Evolutionary conservation across 1,139 yeast genomes (phyloP), one percentile per base, ranked within the genome.

Genomic region (Suhomyces kunorum): DNA sequence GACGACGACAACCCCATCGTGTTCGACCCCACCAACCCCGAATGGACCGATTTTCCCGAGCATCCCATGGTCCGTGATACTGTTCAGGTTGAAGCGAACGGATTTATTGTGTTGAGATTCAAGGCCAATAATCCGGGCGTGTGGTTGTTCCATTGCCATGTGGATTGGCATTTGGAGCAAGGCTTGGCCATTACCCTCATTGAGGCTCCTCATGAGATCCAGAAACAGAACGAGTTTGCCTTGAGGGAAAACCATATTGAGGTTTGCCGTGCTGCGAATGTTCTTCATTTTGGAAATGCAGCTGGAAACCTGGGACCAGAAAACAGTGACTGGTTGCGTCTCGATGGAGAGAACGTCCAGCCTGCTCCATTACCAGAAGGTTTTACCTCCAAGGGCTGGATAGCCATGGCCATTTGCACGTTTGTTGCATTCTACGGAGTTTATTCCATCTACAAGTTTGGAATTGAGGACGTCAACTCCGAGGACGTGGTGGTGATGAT

Each of bases 61-160:
- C 59, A 66, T 40, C 92, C 92, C 31, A 60, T 78, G 61, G 55
- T 70, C 30, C 77, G 94, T 64, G 94, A 85, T 56, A 81, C 87
- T 1, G 78, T 78, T 19, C 68, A 74, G 44, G 80, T 83, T 20
- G 76, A 79, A 45, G 79, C 86, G 27, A 80, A 81, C 50, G 86
- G 89, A 0, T 76, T 80, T 53, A 56, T 81, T 34, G 88, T 83
- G 3, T 49, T 84, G 35, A 68, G 94, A 56, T 83, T 84, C 60
- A 75, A 68, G 51, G 88, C 95, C 38, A 80, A 83, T 55, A 87
- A 87, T 61, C 96, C 96, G 19, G 96, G 96, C 55, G 88, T 87
- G 29, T 87, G 95, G 95, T 73, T 84, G 56, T 88, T 88, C 87
- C 96, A 88, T 62, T 89, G 96, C 66, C 96, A 88, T 56, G 83